Evolutionary conservation across 768 basidiomycete genomes (phyloP).

Genomic region (Coprinopsis sp.): DNA sequence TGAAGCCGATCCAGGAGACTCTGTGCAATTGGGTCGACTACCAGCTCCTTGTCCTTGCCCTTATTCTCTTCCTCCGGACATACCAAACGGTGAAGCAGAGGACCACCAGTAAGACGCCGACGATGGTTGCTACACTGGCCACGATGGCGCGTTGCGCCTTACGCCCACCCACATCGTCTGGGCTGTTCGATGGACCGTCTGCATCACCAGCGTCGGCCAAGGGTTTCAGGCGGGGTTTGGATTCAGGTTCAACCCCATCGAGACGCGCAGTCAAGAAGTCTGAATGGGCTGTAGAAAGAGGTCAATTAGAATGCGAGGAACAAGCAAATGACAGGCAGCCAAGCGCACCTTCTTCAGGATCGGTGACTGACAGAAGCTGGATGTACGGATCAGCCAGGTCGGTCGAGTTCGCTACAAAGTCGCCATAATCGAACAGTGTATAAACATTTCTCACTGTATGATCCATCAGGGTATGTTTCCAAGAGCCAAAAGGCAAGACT

Average conservation of each 20-base stretch:
- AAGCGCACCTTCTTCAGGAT: conserved; percentile 34
- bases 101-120: conserved; percentile 3
- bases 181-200: neutral
- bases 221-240: neutral
- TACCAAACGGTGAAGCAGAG: neutral
- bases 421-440: conserved; percentile 58
- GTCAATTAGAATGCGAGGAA: neutral
- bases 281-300: conserved; percentile 24
- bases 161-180: neutral
- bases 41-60: too few species aligned
- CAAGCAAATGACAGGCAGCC: neutral
- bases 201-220: conserved; percentile 10
- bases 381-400: conserved; percentile 46
- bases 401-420: conserved; percentile 40
- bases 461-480: neutral
- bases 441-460: conserved; percentile 61
- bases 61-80: conserved; percentile 1
- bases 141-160: conserved; percentile 4
- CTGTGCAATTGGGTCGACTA: too few species aligned
- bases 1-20: too few species aligned
- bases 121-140: conserved; percentile 1
- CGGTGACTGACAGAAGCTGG: conserved; percentile 57
- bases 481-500: conserved; percentile 19
- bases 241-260: conserved; percentile 27
- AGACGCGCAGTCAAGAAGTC: conserved; percentile 33